phyloP scores from a whole-genome alignment of 2,329 filamentous ascomycete genomes.

The Calonectria hongkongensis region DNA sequence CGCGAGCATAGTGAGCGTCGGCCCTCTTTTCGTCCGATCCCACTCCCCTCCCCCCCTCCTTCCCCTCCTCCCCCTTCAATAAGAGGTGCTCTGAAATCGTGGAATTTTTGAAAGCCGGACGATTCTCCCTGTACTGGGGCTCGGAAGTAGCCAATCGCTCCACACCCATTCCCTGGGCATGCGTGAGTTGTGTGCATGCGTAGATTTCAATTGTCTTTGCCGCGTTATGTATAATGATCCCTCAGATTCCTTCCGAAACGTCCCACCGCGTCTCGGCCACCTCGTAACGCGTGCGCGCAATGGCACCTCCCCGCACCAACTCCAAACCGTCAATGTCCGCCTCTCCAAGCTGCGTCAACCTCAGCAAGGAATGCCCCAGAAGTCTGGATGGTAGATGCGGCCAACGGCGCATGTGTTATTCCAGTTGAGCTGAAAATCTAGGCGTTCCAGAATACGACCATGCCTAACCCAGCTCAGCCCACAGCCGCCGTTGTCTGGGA shows the following conservation, averaged over 20 bases:
- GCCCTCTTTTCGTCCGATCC: conserved; percentile 35
- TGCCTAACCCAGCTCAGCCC: neutral
- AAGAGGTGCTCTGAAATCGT: neutral
- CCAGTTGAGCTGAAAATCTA: conserved; percentile 19
- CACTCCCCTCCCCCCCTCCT: conserved; percentile 2
- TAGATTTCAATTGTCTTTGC: conserved; percentile 27
- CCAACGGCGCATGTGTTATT: neutral
- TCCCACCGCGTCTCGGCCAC: conserved; percentile 20
- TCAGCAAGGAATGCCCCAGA: conserved; percentile 31
- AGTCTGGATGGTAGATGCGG: neutral
- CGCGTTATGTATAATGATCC: conserved; percentile 28
- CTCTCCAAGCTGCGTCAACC: conserved; percentile 17
- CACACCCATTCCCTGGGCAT: conserved; percentile 26
- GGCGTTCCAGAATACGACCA: conserved; percentile 19
- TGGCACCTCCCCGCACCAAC: conserved; percentile 19
- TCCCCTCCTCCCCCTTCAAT: conserved; percentile 6
- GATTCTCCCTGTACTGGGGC: conserved; percentile 18
- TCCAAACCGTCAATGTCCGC: neutral
- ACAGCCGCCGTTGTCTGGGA: conserved; percentile 21
- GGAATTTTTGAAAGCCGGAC: conserved; percentile 13
- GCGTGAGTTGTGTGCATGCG: neutral
- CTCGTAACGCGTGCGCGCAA: conserved; percentile 10
- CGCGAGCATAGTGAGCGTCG: conserved; percentile 7
- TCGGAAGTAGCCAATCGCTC: conserved; percentile 30
- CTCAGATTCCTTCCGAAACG: conserved; percentile 32